Conservation (phyloP, 495 filamentous ascomycete species). For the Xylaria venustula region DNA sequence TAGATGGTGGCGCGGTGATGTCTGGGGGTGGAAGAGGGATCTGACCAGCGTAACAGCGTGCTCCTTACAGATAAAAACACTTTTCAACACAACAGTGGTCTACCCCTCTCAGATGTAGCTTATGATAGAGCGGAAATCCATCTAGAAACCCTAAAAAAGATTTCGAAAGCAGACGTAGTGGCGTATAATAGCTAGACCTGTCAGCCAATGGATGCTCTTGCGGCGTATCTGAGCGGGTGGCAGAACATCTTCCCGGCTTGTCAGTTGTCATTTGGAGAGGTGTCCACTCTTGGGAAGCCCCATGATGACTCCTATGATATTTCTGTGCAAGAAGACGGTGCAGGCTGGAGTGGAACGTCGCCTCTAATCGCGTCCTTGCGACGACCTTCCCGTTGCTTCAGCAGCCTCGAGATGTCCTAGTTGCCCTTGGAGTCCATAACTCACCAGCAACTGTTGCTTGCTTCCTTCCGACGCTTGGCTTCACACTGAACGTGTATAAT, state of each 20-base stretch:
- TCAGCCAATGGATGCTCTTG: too few relatives aligned
- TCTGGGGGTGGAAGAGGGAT: too few relatives aligned
- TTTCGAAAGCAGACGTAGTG: too few relatives aligned
- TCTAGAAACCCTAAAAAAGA: too few relatives aligned
- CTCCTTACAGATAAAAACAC: too few relatives aligned
- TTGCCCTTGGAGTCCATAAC: not conserved
- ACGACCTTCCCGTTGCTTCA: slow-evolving; percentile 23
- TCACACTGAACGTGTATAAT: not conserved
- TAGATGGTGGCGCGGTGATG: too few relatives aligned
- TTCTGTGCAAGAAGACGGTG: slow-evolving; percentile 20
- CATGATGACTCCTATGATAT: slow-evolving; percentile 22
- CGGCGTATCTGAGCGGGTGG: slow-evolving; percentile 11
- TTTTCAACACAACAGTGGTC: too few relatives aligned
- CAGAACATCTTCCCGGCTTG: slow-evolving; percentile 23
- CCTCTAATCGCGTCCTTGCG: slow-evolving; percentile 21
- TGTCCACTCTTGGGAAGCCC: slow-evolving; percentile 19
- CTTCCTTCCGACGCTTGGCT: not conserved
- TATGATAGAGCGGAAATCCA: too few relatives aligned
- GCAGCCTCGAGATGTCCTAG: not conserved
- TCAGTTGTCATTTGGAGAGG: slow-evolving; percentile 27
- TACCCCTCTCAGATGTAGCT: too few relatives aligned
- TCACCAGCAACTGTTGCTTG: not conserved
- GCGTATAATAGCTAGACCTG: too few relatives aligned
- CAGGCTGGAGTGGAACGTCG: slow-evolving; percentile 22
- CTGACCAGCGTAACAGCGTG: too few relatives aligned